Base-by-base conservation (phyloP, 2,329 filamentous ascomycete species). In the Achaetomium macrosporum region DNA sequence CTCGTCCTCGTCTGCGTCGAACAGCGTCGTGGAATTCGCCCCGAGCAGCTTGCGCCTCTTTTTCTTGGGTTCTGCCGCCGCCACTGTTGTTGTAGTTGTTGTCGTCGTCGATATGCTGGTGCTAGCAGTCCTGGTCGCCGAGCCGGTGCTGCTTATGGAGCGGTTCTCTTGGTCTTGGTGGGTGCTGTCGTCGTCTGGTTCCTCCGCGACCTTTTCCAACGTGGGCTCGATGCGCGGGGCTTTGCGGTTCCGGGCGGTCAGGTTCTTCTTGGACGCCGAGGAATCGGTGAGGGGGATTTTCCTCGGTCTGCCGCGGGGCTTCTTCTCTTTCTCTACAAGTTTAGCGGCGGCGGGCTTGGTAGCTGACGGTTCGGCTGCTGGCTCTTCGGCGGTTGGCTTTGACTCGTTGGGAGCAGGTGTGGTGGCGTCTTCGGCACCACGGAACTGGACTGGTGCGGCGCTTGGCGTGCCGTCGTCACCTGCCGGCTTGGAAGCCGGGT, bases 41-140 rank as follows among this genome's bases (percentile, higher is more conserved):
- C 84, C 82, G 1, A 88, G 74, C 5, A 89, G 71, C 69, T 89
- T 91, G 57, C 86, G 81, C 73, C 86, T 90, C 76, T 85, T 89
- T 65, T 81, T 84, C 68, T 76, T 79, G 7, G 68, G 71, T 58
- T 76, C 72, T 30, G 59, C 62, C 58, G 71, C 69, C 29, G 45
- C 47, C 1, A 25, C 33, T 42, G 40, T 5, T 42, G 39, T 39
- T 4, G 35, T 36, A 20, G 37, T 42, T 10, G 48, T 41, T 52
- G 55, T 53, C 17, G 61, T 57, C 19, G 59, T 12, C 16, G 45
- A 42, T 12, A 46, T 29, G 41, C 47, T 43, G 15, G 47, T 29
- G 41, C 47, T 16, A 20, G 57, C 43, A 40, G 39, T n/a, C 17
- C 30, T 12, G 36, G 40, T 53, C 33, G 15, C 60, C 53, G 51